phyloP scores from a whole-genome alignment of 1,284 basidiomycete species.

The Flammula alnicola region DNA sequence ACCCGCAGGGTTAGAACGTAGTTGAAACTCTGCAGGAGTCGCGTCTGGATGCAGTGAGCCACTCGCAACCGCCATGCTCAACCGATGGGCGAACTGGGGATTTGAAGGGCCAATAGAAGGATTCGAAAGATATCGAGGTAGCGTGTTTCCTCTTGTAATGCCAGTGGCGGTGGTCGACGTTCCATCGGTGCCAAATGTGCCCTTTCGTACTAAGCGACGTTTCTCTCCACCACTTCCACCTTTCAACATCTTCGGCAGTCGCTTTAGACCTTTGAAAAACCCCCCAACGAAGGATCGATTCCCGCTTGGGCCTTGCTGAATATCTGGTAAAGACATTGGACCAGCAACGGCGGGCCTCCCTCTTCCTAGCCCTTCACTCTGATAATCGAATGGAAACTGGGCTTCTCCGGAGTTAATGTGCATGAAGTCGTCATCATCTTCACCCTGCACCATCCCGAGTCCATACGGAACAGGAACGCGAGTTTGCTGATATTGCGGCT shows the following conservation, averaged over 20 bases:
- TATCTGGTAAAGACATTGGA: constrained; percentile 5
- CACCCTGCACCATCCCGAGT: constrained; percentile 20
- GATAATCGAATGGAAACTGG: constrained; percentile 29
- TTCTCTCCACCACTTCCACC: constrained; percentile 33
- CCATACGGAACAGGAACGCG: constrained; percentile 19
- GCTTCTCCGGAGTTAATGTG: constrained; percentile 26
- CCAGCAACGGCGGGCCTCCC: constrained; percentile 12
- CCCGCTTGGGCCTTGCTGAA: constrained; percentile 8
- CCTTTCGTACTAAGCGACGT: constrained; percentile 29
- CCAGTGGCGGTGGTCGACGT: constrained; percentile 33
- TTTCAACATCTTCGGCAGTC: constrained; percentile 36
- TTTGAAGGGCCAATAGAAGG: constrained; percentile 40
- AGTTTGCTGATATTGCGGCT: constrained; percentile 28
- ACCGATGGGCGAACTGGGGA: constrained; percentile 32
- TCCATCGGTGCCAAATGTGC: constrained; percentile 35
- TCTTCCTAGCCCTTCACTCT: constrained; percentile 22
- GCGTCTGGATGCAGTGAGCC: constrained; percentile 28
- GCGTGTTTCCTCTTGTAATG: constrained; percentile 39
- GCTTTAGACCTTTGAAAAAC: constrained; percentile 40
- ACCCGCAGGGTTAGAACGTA: constrained; percentile 22
- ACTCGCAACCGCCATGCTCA: constrained; percentile 30
- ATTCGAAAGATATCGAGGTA: constrained; percentile 42
- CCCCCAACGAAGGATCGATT: constrained; percentile 41
- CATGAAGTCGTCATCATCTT: constrained; percentile 32
- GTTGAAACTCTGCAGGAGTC: constrained; percentile 23